Percentiles rank a stretch among this genome's conserved stretches.
These are phyloP conservation scores for Candida frijolesensis DNA, from an alignment of 1,139 yeast species.

Conservation along the genomic window DNA sequence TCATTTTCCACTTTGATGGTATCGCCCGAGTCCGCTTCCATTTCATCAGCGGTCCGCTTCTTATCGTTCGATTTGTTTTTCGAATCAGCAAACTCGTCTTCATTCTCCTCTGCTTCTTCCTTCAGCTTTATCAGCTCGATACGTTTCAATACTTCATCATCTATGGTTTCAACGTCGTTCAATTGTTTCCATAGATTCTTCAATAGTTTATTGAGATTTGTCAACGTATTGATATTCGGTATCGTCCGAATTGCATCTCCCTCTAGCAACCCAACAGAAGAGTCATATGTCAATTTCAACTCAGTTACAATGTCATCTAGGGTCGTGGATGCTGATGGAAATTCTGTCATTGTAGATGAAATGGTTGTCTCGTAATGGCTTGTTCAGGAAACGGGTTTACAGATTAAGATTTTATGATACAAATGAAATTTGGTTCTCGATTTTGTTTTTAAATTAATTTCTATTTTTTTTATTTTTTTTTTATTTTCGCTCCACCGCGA, in stretches of 20 bases:
- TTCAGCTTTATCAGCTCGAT: constrained; percentile 19
- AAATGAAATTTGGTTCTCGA: background rate
- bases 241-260: constrained; percentile 55
- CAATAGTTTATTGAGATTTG: constrained; percentile 48
- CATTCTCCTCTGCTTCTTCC: background rate
- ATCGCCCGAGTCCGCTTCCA: constrained; percentile 9
- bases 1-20: constrained; percentile 2
- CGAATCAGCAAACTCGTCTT: background rate
- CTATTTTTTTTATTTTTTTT: background rate
- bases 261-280: constrained; percentile 58
- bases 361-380: background rate
- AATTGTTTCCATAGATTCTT: constrained; percentile 52
- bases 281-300: constrained; percentile 57
- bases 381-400: background rate
- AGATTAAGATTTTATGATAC: no score
- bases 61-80: constrained; percentile 9
- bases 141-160: constrained; percentile 37
- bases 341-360: constrained; percentile 19
- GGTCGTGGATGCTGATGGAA: constrained; percentile 42
- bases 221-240: constrained; percentile 49
- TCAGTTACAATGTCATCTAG: constrained; percentile 56
- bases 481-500: background rate
- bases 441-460: background rate
- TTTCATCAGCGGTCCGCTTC: constrained; percentile 16
- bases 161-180: constrained; percentile 47